phyloP scores from a whole-genome alignment of 805 yeast genomes.

The Metschnikowia bowlesiae region DNA sequence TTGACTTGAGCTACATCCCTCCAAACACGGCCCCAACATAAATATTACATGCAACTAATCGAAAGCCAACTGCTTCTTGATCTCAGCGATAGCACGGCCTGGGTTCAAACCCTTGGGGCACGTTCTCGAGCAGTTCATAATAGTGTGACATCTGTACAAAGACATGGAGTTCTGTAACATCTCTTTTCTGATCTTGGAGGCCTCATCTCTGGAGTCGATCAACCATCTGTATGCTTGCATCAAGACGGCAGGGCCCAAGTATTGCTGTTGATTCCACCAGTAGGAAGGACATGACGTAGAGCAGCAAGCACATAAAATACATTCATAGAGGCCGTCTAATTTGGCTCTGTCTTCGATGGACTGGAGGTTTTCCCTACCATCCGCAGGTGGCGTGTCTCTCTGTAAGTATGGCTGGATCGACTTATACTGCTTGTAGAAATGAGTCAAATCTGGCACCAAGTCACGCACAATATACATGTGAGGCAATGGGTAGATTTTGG shows the following conservation, averaged over 20 bases:
- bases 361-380: constrained; percentile 92
- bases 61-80: constrained; percentile 88
- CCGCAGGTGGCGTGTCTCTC: constrained; percentile 72
- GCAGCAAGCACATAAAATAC: constrained; percentile 98
- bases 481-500: constrained; percentile 93
- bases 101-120: constrained; percentile 99
- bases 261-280: constrained; percentile 99
- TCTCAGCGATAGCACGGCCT: constrained; percentile 94
- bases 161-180: constrained; percentile 97
- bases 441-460: constrained; percentile 95
- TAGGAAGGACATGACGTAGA: constrained; percentile 98
- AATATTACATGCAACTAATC: constrained; percentile 36
- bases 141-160: constrained; percentile 97
- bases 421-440: constrained; percentile 97
- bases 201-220: constrained; percentile 94
- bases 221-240: constrained; percentile 99
- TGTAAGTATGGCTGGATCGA: constrained; percentile 96
- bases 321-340: constrained; percentile 94
- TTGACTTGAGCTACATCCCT: neutral
- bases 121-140: constrained; percentile 96
- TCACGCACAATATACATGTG: constrained; percentile 98
- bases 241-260: constrained; percentile 96
- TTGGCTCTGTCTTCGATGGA: constrained; percentile 89
- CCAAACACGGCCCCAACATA: constrained; percentile 1
- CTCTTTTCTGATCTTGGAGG: constrained; percentile 71